Percentiles rank a stretch among this genome's conserved stretches.
phyloP scores from a whole-genome alignment of 129 eudicot species.

The Flaveria sonorensis region DNA sequence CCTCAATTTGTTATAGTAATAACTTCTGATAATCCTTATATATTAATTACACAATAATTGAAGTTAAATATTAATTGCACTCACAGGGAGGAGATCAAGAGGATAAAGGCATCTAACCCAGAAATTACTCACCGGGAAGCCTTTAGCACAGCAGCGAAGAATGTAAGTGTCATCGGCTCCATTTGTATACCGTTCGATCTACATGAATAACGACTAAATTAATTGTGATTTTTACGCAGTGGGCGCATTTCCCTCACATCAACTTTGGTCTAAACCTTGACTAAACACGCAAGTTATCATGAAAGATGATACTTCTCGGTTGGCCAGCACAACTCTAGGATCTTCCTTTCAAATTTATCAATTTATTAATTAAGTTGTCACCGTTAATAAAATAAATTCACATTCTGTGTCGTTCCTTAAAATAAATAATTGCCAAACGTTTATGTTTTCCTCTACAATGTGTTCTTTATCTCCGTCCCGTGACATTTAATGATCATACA shows the following conservation, averaged over 20 bases:
- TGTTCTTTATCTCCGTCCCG: no score
- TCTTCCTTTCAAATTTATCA: background rate
- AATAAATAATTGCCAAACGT: background rate
- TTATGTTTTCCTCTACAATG: no score
- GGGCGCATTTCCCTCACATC: conserved; percentile 86
- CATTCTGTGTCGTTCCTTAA: background rate
- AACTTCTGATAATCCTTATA: no score
- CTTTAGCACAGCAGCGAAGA: conserved; percentile 83
- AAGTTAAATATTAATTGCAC: background rate
- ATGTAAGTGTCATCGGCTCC: conserved; percentile 46
- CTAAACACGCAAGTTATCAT: conserved; percentile 39
- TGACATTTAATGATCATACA: no score
- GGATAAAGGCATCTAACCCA: conserved; percentile 74
- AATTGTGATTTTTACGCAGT: conserved; percentile 38
- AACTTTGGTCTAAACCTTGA: conserved; percentile 58
- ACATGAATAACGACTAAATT: background rate
- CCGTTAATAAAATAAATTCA: background rate
- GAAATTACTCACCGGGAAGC: conserved; percentile 80
- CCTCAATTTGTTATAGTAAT: no score
- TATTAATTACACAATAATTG: no score
- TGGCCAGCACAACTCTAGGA: background rate
- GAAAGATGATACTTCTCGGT: background rate
- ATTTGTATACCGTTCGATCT: background rate
- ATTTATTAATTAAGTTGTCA: background rate
- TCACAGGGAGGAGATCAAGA: conserved; percentile 76